phyloP scores from a whole-genome alignment of 176 grass and related monocot species.

The Triticum timopheevii region DNA sequence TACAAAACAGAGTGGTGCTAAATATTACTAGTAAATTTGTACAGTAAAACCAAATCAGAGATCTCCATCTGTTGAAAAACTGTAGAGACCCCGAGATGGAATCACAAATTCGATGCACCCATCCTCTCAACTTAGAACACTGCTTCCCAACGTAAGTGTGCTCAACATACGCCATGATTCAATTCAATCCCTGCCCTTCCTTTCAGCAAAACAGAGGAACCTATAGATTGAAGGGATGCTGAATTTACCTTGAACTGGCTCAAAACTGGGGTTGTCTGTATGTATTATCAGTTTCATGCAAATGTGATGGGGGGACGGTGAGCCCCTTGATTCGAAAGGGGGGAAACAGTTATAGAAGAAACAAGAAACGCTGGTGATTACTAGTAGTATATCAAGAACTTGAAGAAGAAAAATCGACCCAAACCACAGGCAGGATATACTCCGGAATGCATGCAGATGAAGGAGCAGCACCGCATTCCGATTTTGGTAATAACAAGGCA shows the following conservation, averaged over 20 bases:
- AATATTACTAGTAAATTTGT: background rate
- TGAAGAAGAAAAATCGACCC: no score
- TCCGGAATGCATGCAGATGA: background rate
- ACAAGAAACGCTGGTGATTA: background rate
- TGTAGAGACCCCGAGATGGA: background rate
- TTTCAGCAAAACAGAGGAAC: background rate
- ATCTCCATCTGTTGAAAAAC: background rate
- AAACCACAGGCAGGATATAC: background rate
- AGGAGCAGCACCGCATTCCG: background rate
- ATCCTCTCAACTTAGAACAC: no score
- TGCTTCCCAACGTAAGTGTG: no score
- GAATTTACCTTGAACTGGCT: background rate
- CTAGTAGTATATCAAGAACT: no score
- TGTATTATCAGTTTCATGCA: background rate
- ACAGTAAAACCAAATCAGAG: conserved; percentile 8
- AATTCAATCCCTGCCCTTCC: no score
- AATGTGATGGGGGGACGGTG: background rate
- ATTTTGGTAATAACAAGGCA: background rate
- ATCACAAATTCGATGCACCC: background rate
- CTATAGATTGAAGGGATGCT: background rate
- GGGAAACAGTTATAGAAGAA: background rate
- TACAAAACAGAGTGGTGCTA: background rate
- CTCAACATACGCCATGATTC: background rate
- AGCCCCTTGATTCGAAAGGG: background rate
- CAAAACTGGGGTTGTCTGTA: background rate